Percentiles rank a stretch among this genome's conserved stretches.
phyloP scores from a whole-genome alignment of 2,329 filamentous ascomycete species.

The Myriosclerotinia duriaeana region DNA sequence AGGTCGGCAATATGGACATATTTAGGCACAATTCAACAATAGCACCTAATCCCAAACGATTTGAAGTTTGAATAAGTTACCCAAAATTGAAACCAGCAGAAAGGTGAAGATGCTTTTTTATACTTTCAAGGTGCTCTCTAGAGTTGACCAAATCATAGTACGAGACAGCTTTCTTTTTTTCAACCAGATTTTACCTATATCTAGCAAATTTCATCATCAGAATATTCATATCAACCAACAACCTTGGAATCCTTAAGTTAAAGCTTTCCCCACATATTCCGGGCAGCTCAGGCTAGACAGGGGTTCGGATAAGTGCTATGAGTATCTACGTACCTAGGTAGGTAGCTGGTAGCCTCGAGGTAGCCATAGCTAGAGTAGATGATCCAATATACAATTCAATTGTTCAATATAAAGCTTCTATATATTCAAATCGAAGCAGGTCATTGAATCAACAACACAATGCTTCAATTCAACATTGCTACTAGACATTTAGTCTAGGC shows the following conservation, averaged over 20 bases:
- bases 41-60: neutral
- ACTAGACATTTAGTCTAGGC: too few relatives aligned
- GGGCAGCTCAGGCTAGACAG: constrained; percentile 10
- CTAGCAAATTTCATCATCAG: neutral
- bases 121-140: neutral
- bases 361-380: too few relatives aligned
- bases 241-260: neutral
- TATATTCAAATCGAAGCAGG: too few relatives aligned
- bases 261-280: constrained; percentile 20
- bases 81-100: neutral
- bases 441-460: too few relatives aligned
- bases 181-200: neutral
- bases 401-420: too few relatives aligned
- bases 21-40: constrained; percentile 14
- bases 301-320: neutral
- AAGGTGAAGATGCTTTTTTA: neutral
- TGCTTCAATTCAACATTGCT: too few relatives aligned
- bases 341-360: too few relatives aligned
- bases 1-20: constrained; percentile 11
- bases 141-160: neutral
- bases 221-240: constrained; percentile 8
- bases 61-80: neutral
- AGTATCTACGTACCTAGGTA: too few relatives aligned
- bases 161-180: neutral
- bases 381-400: too few relatives aligned